Base-by-base conservation (phyloP, 78 protist genomes). In the Dictyostelium citrinum region DNA sequence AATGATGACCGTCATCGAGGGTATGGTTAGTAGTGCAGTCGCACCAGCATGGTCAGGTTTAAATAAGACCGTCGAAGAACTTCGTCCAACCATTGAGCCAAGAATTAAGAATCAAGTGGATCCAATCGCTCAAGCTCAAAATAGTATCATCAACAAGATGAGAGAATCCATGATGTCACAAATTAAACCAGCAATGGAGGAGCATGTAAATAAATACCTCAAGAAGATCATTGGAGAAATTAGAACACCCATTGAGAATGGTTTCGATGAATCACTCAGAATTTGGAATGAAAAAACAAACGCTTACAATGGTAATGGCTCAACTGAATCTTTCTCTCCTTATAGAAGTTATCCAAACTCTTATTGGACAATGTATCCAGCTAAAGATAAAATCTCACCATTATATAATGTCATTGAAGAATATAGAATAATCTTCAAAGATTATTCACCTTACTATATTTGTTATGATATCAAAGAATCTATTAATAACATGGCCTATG, bases 21-120 rank as follows among this genome's bases (percentile, higher is more conserved):
- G 79, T 10, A 68, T 81, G n/a, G 45, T 91, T 4, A 20, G 39
- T 1, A 14, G 70, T 46, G 78, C 90, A 2, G 95, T 91, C 20
- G 60, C 10, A 31, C 88, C 95, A 35, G 75, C 76, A 0, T 91
- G 88, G 90, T 1, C 37, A 0, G 95, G 79, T 31, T 45, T 71
- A 74, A 78, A 68, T 14, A 78, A 78, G 12, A 70, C 90, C 1
- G 82, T 82, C 9, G 39, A 43, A 31, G 64, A 29, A 29, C 67
- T 71, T 5, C 17, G 84, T 20, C 83, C 78, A 75, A 45, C 61
- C 14, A 77, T 74, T 16, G 90, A 91, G 41, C 46, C 75, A 33
- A 79, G 74, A 68, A 68, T 91, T 20, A 51, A 58, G 29, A 43
- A 46, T 22, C 58, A 60, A 24, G 29, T 81, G 4, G 84, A 81